Base-by-base conservation (phyloP, 2,329 filamentous ascomycete genomes). In the Claviceps maximensis region DNA sequence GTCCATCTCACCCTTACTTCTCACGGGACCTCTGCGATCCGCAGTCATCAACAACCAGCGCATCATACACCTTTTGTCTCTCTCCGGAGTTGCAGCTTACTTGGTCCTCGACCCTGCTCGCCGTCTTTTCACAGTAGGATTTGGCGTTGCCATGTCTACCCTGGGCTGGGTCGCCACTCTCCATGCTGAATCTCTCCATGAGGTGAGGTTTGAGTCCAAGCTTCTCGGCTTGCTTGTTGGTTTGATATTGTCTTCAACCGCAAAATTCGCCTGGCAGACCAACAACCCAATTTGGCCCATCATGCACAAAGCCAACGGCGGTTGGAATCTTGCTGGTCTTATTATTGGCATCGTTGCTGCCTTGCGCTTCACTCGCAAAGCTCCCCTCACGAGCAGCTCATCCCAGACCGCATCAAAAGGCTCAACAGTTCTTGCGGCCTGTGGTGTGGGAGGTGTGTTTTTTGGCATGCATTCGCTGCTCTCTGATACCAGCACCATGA, bases 401-500 rank as follows among this genome's bases (percentile, higher is more conserved):
- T 55, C 63, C 1, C 59, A 64, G 13, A 62, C 66, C 25, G 66
- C 63, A 31, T 66, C 80, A 54, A 81, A 75, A 54, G 83, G 86
- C 1, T 90, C 87, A 17, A 77, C 83, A 0, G 55, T 65, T n/a
- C 74, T 95, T 45, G 82, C 89, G 31, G 86, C 83, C 10, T 69
- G 93, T 49, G 89, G 93, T 55, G 69, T 97, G 53, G 89, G 81
- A 25, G 91, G 89, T 31, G 69, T 96, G 8, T 77, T 96, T 63
- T 98, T 98, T 63, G 87, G 80, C 5, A 76, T 97, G 63, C 93
- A 97, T 66, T 96, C 90, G 1, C 75, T 98, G 10, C 78, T 98
- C 12, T 96, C 93, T 0, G 93, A 98, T 66, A 95, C 90, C 0
- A 97, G 93, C 72, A 98, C 93, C 52, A 97, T 98, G 89, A 96